These are phyloP conservation scores for Xerocomus spinulosus DNA, from an alignment of 768 basidiomycete genomes.

Conservation along the genomic window DNA sequence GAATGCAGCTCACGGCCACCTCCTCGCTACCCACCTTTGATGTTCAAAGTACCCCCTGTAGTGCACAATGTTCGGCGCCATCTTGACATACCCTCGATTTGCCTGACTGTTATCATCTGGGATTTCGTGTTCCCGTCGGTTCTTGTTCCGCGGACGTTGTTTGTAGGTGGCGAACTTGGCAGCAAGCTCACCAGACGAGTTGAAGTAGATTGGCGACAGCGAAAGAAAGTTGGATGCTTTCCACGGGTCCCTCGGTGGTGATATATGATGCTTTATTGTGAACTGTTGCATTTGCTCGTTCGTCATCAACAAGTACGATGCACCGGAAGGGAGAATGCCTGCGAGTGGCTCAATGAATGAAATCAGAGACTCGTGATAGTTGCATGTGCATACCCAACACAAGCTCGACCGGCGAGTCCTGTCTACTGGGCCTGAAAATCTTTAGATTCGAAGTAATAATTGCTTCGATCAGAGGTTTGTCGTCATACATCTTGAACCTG, in stretches of 20 bases:
- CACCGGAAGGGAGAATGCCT: constrained; percentile 44
- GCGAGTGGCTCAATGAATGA: neutral
- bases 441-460: constrained; percentile 29
- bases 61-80: constrained; percentile 15
- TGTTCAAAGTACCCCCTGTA: constrained; percentile 45
- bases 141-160: constrained; percentile 35
- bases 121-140: constrained; percentile 12
- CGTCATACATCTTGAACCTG: constrained; percentile 32
- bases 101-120: constrained; percentile 38
- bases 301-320: constrained; percentile 43
- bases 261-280: constrained; percentile 15
- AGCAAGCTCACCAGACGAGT: constrained; percentile 25
- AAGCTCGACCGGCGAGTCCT: constrained; percentile 35
- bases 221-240: constrained; percentile 36
- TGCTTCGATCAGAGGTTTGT: constrained; percentile 31
- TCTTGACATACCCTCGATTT: constrained; percentile 34
- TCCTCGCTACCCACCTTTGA: constrained; percentile 33
- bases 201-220: constrained; percentile 46
- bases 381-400: constrained; percentile 35
- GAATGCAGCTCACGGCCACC: neutral
- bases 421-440: constrained; percentile 25
- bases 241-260: constrained; percentile 11
- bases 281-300: constrained; percentile 28
- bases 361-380: neutral
- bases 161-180: constrained; percentile 39